Base-by-base conservation (phyloP, 1,284 basidiomycete genomes). In the Pascua sp. region DNA sequence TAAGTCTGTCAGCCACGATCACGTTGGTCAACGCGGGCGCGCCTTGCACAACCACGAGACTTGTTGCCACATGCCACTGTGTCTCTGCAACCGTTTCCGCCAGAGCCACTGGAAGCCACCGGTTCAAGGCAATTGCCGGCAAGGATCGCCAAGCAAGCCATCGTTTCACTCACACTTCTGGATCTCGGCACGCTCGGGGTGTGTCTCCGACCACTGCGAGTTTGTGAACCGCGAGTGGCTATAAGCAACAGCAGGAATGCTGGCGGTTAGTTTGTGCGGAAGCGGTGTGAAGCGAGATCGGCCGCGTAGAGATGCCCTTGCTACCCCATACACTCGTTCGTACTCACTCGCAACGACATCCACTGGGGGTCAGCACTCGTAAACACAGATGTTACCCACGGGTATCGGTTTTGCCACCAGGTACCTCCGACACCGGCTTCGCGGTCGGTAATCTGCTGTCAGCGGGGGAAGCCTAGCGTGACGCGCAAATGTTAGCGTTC, bases 331-430 rank as follows among this genome's bases (percentile, higher is more conserved):
- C n/a, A n/a, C 2, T 4, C n/a, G 5, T 8, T 7, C 7, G 3
- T 2, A 49, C 55, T 52, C 51, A 57, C 55, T 57, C 56, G 51
- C 56, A 48, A 11, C 52, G 52, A 17, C 52, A 54, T 24, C 52
- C 52, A 16, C 52, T 54, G 47, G 8, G 9, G 3, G 51, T 53
- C 42, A 49, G 47, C 47, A 4, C 11, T 12, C 8, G n/a, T 9
- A 11, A 37, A 1, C 10, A 5, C 10, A 9, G 7, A 49, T 24
- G 51, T 57, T 32, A 32, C 24, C 4, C 42, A 56, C 46, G 52
- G 49, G 41, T 61, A 61, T 8, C 59, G 52, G 56, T 61, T 61
- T 37, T 44, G 43, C 18, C 51, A 61, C 59, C 59, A 61, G 5
- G 59, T 61, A 18, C 59, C 59, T 18, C 59, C 59, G 12, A 61